Evolutionary conservation across 2,329 filamentous ascomycete genomes (phyloP).

Genomic region (Elsinoe batatas): DNA sequence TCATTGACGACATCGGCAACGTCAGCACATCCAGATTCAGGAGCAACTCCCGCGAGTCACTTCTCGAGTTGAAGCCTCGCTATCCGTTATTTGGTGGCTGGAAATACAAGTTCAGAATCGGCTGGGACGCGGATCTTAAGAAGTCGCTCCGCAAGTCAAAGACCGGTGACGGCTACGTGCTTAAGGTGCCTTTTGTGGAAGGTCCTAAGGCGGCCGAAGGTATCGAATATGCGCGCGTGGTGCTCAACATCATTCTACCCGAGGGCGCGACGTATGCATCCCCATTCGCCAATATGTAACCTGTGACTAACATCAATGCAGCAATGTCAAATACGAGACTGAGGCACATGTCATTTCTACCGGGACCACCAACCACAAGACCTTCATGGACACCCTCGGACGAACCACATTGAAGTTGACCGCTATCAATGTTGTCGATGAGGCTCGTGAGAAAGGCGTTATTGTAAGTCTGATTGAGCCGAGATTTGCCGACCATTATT

Average conservation of each 20-base stretch:
- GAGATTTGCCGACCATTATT: not conserved
- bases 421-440: constrained; percentile 80
- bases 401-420: constrained; percentile 73
- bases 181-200: constrained; percentile 88
- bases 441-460: constrained; percentile 72
- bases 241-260: constrained; percentile 74
- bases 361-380: constrained; percentile 60
- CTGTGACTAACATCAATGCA: constrained; percentile 30
- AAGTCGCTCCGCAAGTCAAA: constrained; percentile 60
- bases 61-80: constrained; percentile 81
- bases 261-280: constrained; percentile 72
- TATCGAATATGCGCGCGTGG: constrained; percentile 71
- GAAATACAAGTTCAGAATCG: constrained; percentile 95
- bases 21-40: constrained; percentile 89
- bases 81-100: constrained; percentile 96
- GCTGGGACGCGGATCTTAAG: constrained; percentile 83
- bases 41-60: constrained; percentile 51
- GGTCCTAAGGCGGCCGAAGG: constrained; percentile 81
- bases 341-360: constrained; percentile 59
- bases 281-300: not conserved
- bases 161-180: constrained; percentile 60
- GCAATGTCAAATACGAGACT: constrained; percentile 70
- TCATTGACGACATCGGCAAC: constrained; percentile 91
- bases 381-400: constrained; percentile 87
- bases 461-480: constrained; percentile 40